Evolutionary conservation across 179 eudicot species (phyloP).

Genomic region (Vitellaria paradoxa): DNA sequence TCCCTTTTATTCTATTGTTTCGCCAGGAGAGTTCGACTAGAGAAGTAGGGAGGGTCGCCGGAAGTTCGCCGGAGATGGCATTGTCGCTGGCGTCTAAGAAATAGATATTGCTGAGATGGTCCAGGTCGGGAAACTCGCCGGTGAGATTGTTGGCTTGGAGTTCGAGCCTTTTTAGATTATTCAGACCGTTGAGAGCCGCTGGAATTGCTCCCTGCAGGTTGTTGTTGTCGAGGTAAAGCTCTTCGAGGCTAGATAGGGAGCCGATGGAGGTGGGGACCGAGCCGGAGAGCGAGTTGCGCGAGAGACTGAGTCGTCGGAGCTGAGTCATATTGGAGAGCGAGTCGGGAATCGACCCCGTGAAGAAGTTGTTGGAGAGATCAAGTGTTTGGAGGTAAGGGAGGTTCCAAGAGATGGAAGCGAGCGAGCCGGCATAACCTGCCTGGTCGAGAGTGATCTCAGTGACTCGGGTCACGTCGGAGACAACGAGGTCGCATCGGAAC

Average conservation of each 20-base stretch:
- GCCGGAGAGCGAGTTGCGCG: constrained; percentile 56
- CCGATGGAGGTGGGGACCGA: constrained; percentile 52
- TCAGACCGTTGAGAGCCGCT: constrained; percentile 26
- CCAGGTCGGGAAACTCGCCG: constrained; percentile 63
- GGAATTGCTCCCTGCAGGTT: constrained; percentile 47
- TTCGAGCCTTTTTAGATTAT: constrained; percentile 45
- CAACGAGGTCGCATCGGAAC: constrained; percentile 46
- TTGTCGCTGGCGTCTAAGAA: constrained; percentile 57
- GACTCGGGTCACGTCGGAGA: constrained; percentile 35
- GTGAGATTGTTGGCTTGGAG: constrained; percentile 48
- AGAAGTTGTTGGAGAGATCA: constrained; percentile 50
- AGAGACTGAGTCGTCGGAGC: constrained; percentile 40
- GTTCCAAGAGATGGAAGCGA: constrained; percentile 35
- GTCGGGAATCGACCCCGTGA: constrained; percentile 58
- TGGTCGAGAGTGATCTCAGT: constrained; percentile 69
- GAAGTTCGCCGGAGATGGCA: constrained; percentile 48
- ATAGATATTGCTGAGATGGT: constrained; percentile 35
- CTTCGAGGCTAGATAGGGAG: constrained; percentile 38
- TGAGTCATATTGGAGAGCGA: constrained; percentile 49
- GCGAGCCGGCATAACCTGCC: constrained; percentile 54
- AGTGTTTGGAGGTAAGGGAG: constrained; percentile 49
- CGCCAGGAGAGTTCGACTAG: constrained; percentile 50
- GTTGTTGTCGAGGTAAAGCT: constrained; percentile 53
- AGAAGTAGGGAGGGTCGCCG: constrained; percentile 39
- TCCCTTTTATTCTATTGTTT: constrained; percentile 42